Evolutionary conservation across 176 grass and related monocot genomes (phyloP).

Genomic region (Olyra latifolia): DNA sequence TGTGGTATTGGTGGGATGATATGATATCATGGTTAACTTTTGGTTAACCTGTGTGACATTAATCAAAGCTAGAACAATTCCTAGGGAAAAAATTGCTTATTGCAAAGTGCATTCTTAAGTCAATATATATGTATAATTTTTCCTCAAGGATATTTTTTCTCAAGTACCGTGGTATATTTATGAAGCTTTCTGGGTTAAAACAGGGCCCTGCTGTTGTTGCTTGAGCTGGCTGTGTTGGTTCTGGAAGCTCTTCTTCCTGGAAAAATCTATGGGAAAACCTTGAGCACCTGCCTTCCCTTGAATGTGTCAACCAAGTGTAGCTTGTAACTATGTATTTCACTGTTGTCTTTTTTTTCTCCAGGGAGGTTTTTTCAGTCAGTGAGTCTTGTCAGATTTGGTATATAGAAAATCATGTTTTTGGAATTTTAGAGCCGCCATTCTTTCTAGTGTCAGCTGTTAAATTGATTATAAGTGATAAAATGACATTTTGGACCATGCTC

Average conservation of each 20-base stretch:
- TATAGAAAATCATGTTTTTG: slow-evolving; percentile 44
- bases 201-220: slow-evolving; percentile 73
- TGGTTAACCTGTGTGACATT: not conserved
- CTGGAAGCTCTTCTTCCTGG: slow-evolving; percentile 29
- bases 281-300: slow-evolving; percentile 14
- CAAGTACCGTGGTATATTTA: not conserved
- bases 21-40: slow-evolving; percentile 24
- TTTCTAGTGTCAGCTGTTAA: too few species aligned
- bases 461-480: too few species aligned
- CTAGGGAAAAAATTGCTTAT: not conserved
- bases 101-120: not conserved
- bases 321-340: slow-evolving; percentile 35
- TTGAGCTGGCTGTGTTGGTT: slow-evolving; percentile 43
- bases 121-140: slow-evolving; percentile 3
- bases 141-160: not conserved
- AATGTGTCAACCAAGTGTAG: slow-evolving; percentile 26
- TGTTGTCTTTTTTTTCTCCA: slow-evolving; percentile 23
- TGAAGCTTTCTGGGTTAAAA: slow-evolving; percentile 11
- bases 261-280: slow-evolving; percentile 17
- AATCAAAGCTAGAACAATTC: not conserved
- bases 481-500: too few species aligned
- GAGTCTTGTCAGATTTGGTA: slow-evolving; percentile 44
- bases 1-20: not conserved
- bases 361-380: not conserved
- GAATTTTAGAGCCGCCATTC: too few species aligned